Evolutionary conservation across 2,329 filamentous ascomycete species (phyloP).

Genomic region (Septoria petroselini): DNA sequence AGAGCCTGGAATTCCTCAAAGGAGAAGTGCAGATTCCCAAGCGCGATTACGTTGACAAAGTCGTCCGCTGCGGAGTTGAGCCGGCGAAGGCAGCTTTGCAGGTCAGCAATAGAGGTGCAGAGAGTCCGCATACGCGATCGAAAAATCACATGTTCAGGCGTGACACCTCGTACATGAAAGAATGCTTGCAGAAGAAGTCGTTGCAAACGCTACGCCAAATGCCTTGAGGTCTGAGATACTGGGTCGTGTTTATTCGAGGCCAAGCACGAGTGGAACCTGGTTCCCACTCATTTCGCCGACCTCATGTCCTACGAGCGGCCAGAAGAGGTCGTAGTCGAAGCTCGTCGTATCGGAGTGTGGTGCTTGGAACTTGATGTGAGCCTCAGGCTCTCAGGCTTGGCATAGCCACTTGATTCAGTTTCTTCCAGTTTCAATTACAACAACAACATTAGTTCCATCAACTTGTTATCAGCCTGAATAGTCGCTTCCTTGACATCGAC

Average conservation of each 20-base stretch:
- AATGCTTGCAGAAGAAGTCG: conserved; percentile 44
- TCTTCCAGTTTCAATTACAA: not conserved
- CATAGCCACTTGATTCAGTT: not conserved
- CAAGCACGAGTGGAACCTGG: conserved; percentile 40
- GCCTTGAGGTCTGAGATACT: conserved; percentile 42
- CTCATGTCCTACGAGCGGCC: conserved; percentile 42
- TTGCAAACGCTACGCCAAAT: conserved; percentile 48
- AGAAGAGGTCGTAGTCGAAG: conserved; percentile 37
- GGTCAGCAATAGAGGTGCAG: not conserved
- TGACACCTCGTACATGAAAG: conserved; percentile 46
- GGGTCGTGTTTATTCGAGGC: conserved; percentile 34
- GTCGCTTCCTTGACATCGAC: not conserved
- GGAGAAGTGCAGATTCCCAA: conserved; percentile 50
- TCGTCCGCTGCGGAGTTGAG: conserved; percentile 18
- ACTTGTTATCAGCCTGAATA: too few species aligned
- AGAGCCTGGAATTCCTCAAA: conserved; percentile 40
- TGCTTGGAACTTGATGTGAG: conserved; percentile 15
- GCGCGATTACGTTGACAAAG: conserved; percentile 41
- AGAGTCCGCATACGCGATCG: conserved; percentile 7
- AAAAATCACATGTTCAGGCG: conserved; percentile 38
- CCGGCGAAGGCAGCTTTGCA: conserved; percentile 5
- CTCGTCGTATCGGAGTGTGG: conserved; percentile 25
- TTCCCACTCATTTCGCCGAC: conserved; percentile 36
- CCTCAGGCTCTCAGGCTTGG: conserved; percentile 3
- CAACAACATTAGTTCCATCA: too few species aligned